Base-by-base conservation (phyloP, 257 asterid genomes). In the Penstemon newberryi region DNA sequence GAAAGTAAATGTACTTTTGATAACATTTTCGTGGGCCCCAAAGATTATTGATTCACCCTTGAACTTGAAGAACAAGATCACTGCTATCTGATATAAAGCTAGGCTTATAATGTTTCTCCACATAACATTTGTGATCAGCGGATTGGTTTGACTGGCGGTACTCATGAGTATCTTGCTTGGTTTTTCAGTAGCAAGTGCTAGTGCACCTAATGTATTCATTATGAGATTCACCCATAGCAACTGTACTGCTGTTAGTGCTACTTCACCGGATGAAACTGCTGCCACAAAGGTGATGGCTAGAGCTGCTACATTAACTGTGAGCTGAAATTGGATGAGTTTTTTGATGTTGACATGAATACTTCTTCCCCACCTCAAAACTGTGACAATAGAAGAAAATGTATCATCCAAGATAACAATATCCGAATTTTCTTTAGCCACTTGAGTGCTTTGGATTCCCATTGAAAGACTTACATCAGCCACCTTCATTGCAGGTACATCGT, bases 401-500 rank as follows among this genome's bases (percentile, higher is more conserved):
- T 80, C 91, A 8, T 88, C 96, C 70, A 90, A 46, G 72, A 90
- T 90, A 36, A 88, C 89, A 4, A 88, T 84, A 66, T 90, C 97
- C 0, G 96, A 90, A 60, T 89, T 81, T 62, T 84, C 86, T 61
- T 88, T 84, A 0, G 94, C 92, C 1, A 88, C 94, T 66, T 88
- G 89, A 0, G 90, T 87, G 10, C 89, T 92, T 13, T 87, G 91
- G 38, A 84, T 84, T 7, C 95, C 96, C 91, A 87, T 87, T 0
- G 93, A 84, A 9, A 87, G 89, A 3, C 91, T 89, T 54, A 90
- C 74, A 18, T 90, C 95, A 3, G 94, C 89, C 70, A 86, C 96
- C 42, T 83, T 81, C 10, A 90, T 33, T 12, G 95, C 90, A 7
- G 90, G 89, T 2, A 94, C 90, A 50, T 90, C 95, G 0, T 88